phyloP scores from a whole-genome alignment of 208 protist species.

The Crithidia fasciculata region DNA sequence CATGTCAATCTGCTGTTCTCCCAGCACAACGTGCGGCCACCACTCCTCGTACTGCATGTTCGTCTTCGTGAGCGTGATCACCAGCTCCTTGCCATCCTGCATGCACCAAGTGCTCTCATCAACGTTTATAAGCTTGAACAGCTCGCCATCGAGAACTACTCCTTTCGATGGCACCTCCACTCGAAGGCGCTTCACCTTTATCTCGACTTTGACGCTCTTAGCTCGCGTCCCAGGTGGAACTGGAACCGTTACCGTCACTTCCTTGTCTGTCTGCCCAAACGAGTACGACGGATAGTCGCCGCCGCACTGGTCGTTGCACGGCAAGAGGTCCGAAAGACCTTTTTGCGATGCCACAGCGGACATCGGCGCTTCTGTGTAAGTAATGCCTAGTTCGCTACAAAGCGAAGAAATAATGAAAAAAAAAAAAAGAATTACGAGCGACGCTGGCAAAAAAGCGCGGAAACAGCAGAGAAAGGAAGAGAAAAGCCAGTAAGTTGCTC shows the following conservation, averaged over 20 bases:
- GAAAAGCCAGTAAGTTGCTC: too few species aligned
- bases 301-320: conserved; percentile 84
- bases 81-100: conserved; percentile 65
- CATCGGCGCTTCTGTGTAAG: conserved; percentile 27
- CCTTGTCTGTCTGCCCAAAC: conserved; percentile 81
- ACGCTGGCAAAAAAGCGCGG: neutral
- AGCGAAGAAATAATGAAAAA: neutral
- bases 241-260: conserved; percentile 74
- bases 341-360: conserved; percentile 64
- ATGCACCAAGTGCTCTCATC: conserved; percentile 87
- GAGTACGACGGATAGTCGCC: conserved; percentile 81
- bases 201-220: conserved; percentile 71
- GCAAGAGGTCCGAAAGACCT: conserved; percentile 70
- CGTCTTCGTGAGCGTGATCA: conserved; percentile 77
- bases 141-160: conserved; percentile 64
- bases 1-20: conserved; percentile 88
- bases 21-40: conserved; percentile 80
- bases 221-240: conserved; percentile 51
- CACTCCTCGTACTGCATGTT: conserved; percentile 90
- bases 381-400: neutral
- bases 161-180: conserved; percentile 53
- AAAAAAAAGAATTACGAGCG: neutral
- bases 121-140: conserved; percentile 83
- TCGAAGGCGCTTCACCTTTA: conserved; percentile 43
- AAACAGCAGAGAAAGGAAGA: too few species aligned